Percentiles rank a stretch among this genome's conserved stretches.
Conservation (phyloP, 176 grass and related monocot species). For the Ampelocalamus luodianensis region DNA sequence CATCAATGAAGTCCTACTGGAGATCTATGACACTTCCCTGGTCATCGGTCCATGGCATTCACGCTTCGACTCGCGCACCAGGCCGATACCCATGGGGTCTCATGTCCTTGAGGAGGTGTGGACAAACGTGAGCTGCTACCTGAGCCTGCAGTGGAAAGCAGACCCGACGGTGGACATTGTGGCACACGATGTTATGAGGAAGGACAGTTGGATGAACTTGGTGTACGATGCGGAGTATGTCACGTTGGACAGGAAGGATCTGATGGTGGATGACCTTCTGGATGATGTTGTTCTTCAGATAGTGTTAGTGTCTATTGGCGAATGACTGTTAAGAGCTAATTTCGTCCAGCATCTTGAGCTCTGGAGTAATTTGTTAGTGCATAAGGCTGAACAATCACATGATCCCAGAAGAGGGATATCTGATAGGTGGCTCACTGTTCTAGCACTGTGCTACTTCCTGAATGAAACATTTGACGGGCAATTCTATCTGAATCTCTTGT, state of each 20-base stretch:
- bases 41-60: constrained; percentile 51
- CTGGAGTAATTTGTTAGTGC: neutral
- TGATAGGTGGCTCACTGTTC: neutral
- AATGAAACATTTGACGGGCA: constrained; percentile 21
- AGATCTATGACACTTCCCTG: constrained; percentile 66
- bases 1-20: constrained; percentile 80
- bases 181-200: constrained; percentile 63
- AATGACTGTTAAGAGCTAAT: constrained; percentile 21
- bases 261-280: constrained; percentile 77
- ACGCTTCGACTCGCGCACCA: constrained; percentile 40
- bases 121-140: constrained; percentile 60
- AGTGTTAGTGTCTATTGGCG: constrained; percentile 48
- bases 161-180: constrained; percentile 65
- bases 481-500: neutral
- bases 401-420: neutral
- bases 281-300: constrained; percentile 75
- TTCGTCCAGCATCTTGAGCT: neutral
- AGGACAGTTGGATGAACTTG: constrained; percentile 83
- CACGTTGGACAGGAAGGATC: constrained; percentile 63
- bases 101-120: constrained; percentile 74
- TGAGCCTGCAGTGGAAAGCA: constrained; percentile 55
- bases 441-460: neutral
- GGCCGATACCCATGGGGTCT: constrained; percentile 61
- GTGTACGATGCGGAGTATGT: constrained; percentile 56
- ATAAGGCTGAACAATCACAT: neutral